Evolutionary conservation across 805 yeast species (phyloP).

Genomic region (Clavispora vitiphila): DNA sequence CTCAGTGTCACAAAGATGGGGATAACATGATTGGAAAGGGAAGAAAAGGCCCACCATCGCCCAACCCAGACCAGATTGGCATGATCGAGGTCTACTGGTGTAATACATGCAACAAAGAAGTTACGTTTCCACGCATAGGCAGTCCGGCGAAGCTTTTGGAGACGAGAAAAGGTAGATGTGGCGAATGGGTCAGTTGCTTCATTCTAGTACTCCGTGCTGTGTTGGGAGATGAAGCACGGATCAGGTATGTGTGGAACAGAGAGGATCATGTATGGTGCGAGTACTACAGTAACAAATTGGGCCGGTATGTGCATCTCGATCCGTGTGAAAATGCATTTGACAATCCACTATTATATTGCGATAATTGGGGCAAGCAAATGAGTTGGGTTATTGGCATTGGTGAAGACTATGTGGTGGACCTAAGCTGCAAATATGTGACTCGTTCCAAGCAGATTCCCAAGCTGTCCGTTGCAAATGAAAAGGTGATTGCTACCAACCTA

Average conservation of each 20-base stretch:
- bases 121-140: slow-evolving; percentile 75
- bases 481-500: slow-evolving; percentile 3
- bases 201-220: slow-evolving; percentile 64
- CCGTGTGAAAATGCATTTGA: slow-evolving; percentile 85
- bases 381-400: slow-evolving; percentile 75
- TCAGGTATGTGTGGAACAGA: slow-evolving; percentile 75
- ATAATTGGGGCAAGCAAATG: slow-evolving; percentile 94
- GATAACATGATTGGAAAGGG: slow-evolving; percentile 38
- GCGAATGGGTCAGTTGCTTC: slow-evolving; percentile 92
- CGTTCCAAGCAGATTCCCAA: slow-evolving; percentile 20
- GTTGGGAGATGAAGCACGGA: slow-evolving; percentile 31
- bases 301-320: slow-evolving; percentile 85
- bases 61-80: slow-evolving; percentile 42
- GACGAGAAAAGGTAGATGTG: slow-evolving; percentile 77
- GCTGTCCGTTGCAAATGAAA: slow-evolving; percentile 8
- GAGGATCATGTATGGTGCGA: slow-evolving; percentile 99
- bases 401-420: slow-evolving; percentile 59
- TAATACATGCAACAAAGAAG: slow-evolving; percentile 36
- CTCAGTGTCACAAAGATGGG: slow-evolving; percentile 39
- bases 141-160: slow-evolving; percentile 57
- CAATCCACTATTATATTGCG: slow-evolving; percentile 68
- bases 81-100: slow-evolving; percentile 65
- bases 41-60: slow-evolving; percentile 31
- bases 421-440: slow-evolving; percentile 62
- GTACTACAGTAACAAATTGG: slow-evolving; percentile 55